Conservation (phyloP, 2,329 filamentous ascomycete species). For the Orbilia brochopaga region DNA sequence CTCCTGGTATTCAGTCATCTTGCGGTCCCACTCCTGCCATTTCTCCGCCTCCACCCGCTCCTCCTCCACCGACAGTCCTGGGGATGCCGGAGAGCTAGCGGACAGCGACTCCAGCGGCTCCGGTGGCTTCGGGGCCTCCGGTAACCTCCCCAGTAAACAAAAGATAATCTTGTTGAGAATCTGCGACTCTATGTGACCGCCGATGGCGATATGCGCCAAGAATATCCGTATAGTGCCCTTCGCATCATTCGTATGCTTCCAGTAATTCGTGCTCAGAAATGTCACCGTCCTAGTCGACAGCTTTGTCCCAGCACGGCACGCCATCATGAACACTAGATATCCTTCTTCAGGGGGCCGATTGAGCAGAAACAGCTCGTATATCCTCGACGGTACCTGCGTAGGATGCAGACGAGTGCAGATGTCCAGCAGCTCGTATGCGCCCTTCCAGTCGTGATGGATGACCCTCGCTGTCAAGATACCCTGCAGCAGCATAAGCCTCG, state of each 20-base stretch:
- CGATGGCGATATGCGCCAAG: constrained; percentile 44
- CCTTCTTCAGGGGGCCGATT: constrained; percentile 61
- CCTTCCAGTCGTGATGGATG: constrained; percentile 60
- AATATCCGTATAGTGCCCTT: constrained; percentile 22
- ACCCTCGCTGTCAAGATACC: constrained; percentile 62
- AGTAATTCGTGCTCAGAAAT: constrained; percentile 40
- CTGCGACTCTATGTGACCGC: constrained; percentile 52
- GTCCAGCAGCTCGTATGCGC: constrained; percentile 63
- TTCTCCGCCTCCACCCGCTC: constrained; percentile 12
- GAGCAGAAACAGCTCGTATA: constrained; percentile 61
- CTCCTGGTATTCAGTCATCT: constrained; percentile 34
- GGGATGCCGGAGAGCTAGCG: too few species aligned
- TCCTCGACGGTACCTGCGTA: constrained; percentile 58
- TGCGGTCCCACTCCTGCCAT: constrained; percentile 34
- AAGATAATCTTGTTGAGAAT: constrained; percentile 60
- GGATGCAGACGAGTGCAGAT: constrained; percentile 62
- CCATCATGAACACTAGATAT: constrained; percentile 61
- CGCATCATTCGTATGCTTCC: constrained; percentile 54
- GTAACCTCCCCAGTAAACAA: constrained; percentile 58
- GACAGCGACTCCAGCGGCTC: constrained; percentile 16
- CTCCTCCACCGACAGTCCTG: constrained; percentile 12
- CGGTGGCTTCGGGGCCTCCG: constrained; percentile 55
- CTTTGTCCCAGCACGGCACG: constrained; percentile 61
- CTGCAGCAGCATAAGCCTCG: constrained; percentile 60
- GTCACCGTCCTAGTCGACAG: constrained; percentile 55